Conservation (phyloP, 345 rosid genomes). For the Camelina sativa region DNA sequence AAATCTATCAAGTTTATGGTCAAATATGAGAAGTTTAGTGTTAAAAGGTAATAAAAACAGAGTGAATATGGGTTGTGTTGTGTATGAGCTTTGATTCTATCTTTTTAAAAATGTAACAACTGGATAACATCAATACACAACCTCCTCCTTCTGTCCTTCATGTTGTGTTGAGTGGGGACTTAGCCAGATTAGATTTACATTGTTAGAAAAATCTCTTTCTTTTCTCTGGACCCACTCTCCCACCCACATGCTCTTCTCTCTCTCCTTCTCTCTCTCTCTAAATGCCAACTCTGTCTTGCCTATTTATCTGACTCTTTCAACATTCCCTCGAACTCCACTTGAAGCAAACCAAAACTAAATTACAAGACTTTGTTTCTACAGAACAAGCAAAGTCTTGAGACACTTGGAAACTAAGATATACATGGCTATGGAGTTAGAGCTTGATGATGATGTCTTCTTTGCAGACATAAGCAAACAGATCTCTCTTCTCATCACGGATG, state of each 20-base stretch:
- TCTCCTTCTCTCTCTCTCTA: conserved; percentile 25
- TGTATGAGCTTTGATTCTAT: conserved; percentile 35
- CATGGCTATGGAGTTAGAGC: conserved; percentile 75
- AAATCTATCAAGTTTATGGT: conserved; percentile 4
- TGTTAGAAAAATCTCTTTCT: conserved; percentile 20
- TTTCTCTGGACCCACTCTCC: conserved; percentile 36
- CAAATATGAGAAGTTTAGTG: not conserved
- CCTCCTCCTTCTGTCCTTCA: conserved; percentile 40
- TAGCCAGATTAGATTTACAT: conserved; percentile 41
- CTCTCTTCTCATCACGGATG: conserved; percentile 95
- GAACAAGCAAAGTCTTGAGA: conserved; percentile 17
- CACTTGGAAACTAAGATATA: conserved; percentile 16
- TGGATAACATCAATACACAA: conserved; percentile 48
- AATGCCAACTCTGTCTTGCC: conserved; percentile 22
- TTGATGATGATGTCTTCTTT: conserved; percentile 88
- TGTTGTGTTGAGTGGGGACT: conserved; percentile 44
- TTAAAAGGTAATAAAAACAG: conserved; percentile 12
- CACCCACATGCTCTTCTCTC: conserved; percentile 44
- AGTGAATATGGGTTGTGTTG: conserved; percentile 38
- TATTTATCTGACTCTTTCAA: conserved; percentile 48
- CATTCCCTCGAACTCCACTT: conserved; percentile 43
- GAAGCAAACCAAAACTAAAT: not conserved
- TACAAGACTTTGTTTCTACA: conserved; percentile 19
- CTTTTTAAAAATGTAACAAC: conserved; percentile 29
- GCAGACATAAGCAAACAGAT: conserved; percentile 93